These are phyloP conservation scores for Penicillium hordei DNA, from an alignment of 2,329 filamentous ascomycete genomes.

Conservation along the genomic window DNA sequence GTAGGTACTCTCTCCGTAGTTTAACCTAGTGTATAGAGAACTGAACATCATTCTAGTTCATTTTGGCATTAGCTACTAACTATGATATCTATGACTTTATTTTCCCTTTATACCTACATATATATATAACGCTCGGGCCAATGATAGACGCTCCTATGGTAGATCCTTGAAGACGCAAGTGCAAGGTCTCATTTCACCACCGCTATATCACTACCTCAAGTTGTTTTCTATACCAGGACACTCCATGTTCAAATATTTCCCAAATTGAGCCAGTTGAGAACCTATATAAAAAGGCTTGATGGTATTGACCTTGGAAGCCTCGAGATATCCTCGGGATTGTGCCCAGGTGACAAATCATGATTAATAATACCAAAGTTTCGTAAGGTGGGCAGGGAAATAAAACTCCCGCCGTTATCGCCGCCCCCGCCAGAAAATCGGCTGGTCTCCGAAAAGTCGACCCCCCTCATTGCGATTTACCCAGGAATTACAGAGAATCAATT, in stretches of 20 bases:
- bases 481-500: constrained; percentile 25
- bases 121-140: constrained; percentile 2
- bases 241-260: neutral
- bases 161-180: neutral
- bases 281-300: neutral
- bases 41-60: neutral
- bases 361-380: constrained; percentile 6
- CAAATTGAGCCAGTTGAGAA: neutral
- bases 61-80: neutral
- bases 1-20: too few species aligned
- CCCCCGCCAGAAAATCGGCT: constrained; percentile 21
- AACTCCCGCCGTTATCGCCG: constrained; percentile 24
- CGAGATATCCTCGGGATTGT: neutral
- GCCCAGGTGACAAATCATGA: constrained; percentile 10
- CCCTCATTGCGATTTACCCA: constrained; percentile 13
- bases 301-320: neutral
- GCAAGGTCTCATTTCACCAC: neutral
- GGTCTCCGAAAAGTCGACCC: constrained; percentile 22
- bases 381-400: constrained; percentile 1
- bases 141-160: neutral
- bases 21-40: neutral
- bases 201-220: neutral
- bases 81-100: neutral
- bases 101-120: neutral
- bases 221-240: neutral